A percentile compares a stretch with the other conserved stretches of the same genome.
phyloP scores from a whole-genome alignment of 2,329 filamentous ascomycete genomes.

The Xylaria sp. region DNA sequence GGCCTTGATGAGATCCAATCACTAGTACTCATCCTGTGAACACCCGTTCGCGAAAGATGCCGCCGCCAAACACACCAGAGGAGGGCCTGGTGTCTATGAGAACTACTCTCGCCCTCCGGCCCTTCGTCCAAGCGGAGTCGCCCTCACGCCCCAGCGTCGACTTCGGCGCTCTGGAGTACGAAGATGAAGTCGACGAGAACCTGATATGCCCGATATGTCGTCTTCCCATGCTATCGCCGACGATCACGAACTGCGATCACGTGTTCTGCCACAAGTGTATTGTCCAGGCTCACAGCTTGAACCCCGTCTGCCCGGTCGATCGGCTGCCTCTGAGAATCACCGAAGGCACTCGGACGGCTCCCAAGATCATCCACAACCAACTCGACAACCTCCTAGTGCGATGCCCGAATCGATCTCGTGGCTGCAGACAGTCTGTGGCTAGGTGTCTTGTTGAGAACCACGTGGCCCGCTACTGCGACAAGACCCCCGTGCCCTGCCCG shows the following conservation, averaged over 20 bases:
- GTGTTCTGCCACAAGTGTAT: constrained; percentile 60
- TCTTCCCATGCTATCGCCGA: constrained; percentile 53
- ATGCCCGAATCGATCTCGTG: constrained; percentile 49
- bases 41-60: constrained; percentile 24
- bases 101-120: constrained; percentile 27
- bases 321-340: constrained; percentile 38
- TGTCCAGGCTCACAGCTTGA: constrained; percentile 38
- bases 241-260: constrained; percentile 59
- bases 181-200: constrained; percentile 40
- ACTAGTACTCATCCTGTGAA: constrained; percentile 2
- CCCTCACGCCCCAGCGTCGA: constrained; percentile 32
- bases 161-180: constrained; percentile 42
- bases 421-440: constrained; percentile 47
- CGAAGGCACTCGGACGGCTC: constrained; percentile 31
- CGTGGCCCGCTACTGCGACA: constrained; percentile 51
- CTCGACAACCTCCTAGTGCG: constrained; percentile 55
- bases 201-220: constrained; percentile 54
- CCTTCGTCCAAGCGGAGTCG: constrained; percentile 20
- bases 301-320: constrained; percentile 53
- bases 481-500: constrained; percentile 52
- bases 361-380: constrained; percentile 52
- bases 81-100: constrained; percentile 27
- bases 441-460: constrained; percentile 53
- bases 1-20: constrained; percentile 4
- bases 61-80: constrained; percentile 35